phyloP scores from a whole-genome alignment of 179 eudicot genomes.

The Silene coronaria region DNA sequence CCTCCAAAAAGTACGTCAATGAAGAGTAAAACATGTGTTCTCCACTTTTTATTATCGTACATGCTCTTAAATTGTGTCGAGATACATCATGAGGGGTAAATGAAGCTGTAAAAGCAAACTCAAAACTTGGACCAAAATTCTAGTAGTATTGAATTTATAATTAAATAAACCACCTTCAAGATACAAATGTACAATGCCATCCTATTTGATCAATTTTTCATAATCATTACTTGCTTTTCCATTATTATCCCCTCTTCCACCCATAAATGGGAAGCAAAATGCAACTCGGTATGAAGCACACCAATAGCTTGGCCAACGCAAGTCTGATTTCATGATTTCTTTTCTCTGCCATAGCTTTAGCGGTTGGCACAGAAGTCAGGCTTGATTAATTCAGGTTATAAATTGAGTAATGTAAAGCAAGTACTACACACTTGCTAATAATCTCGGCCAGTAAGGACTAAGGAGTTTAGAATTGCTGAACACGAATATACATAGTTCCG shows the following conservation, averaged over 20 bases:
- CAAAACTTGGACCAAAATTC: neutral
- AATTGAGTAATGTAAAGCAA: too few relatives aligned
- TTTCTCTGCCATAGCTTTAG: too few relatives aligned
- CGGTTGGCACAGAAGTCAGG: too few relatives aligned
- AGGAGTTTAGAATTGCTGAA: neutral
- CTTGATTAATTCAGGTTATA: too few relatives aligned
- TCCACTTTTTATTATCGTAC: neutral
- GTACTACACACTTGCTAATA: neutral
- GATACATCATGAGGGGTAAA: neutral
- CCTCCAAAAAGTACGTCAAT: neutral
- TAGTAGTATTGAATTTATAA: neutral
- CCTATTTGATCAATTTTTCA: neutral
- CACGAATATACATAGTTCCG: neutral
- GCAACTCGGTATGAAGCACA: too few relatives aligned
- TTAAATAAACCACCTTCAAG: neutral
- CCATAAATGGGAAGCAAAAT: too few relatives aligned
- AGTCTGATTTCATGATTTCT: neutral
- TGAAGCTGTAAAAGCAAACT: neutral
- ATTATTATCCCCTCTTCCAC: neutral
- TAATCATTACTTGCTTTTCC: neutral
- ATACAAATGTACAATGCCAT: neutral
- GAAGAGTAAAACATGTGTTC: neutral
- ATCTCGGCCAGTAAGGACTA: neutral
- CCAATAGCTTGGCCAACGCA: neutral
- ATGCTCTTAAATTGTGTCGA: neutral